phyloP scores from a whole-genome alignment of 2,329 filamentous ascomycete genomes.

The Penicillium sp. region DNA sequence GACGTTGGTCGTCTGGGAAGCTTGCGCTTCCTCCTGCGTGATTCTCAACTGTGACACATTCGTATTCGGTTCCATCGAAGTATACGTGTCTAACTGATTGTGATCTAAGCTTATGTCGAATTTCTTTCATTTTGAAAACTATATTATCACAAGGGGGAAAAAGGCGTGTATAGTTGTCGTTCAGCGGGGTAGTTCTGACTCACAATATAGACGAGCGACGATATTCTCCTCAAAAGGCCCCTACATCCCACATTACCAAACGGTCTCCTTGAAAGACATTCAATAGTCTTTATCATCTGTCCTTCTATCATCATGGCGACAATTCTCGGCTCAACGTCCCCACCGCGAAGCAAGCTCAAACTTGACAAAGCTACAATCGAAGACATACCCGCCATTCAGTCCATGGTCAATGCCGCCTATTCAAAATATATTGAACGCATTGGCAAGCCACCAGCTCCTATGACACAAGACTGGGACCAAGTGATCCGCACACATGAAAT shows the following conservation, averaged over 20 bases:
- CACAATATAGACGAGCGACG: not conserved
- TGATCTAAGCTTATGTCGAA: no score
- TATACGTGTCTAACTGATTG: not conserved
- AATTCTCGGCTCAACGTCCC: not conserved
- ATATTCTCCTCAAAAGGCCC: no score
- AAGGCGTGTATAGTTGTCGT: not conserved
- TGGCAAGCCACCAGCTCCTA: slow-evolving; percentile 23
- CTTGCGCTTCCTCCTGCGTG: slow-evolving; percentile 9
- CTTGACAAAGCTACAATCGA: slow-evolving; percentile 10
- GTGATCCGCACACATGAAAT: slow-evolving; percentile 11
- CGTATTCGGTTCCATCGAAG: not conserved
- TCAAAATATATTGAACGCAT: slow-evolving; percentile 26
- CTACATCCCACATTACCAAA: no score
- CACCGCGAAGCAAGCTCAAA: not conserved
- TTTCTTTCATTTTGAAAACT: no score
- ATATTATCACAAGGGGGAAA: no score
- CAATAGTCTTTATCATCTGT: not conserved
- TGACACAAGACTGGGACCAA: slow-evolving; percentile 19
- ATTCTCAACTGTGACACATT: not conserved
- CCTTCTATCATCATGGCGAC: not conserved
- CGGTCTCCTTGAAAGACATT: not conserved
- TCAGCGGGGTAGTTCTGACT: not conserved
- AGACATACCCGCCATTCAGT: slow-evolving; percentile 16
- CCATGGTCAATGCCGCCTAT: slow-evolving; percentile 21
- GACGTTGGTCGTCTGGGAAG: slow-evolving; percentile 1